A percentile compares a stretch with the other conserved stretches of the same genome.
Evolutionary conservation across 2,329 filamentous ascomycete species (phyloP).

Genomic region (Diaporthe sp.): DNA sequence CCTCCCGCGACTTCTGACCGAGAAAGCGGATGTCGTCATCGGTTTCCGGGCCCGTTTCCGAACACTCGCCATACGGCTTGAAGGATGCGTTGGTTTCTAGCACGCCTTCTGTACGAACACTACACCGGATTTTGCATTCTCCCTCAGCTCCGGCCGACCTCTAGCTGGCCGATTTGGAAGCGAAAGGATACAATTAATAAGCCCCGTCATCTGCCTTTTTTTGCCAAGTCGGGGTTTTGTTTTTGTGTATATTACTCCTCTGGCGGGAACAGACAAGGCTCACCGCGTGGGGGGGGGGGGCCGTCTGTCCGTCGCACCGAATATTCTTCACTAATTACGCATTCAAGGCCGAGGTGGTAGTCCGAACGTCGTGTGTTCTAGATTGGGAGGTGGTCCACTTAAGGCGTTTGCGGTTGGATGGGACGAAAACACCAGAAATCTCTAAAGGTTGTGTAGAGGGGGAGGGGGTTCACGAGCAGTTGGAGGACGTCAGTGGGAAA

Average conservation of each 20-base stretch:
- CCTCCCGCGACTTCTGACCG: slow-evolving; percentile 7
- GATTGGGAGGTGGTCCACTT: slow-evolving; percentile 35
- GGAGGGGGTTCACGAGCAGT: slow-evolving; percentile 1
- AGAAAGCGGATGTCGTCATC: not conserved
- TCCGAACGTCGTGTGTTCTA: slow-evolving; percentile 31
- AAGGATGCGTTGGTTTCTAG: slow-evolving; percentile 3
- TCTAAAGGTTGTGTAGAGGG: not conserved
- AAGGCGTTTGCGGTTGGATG: slow-evolving; percentile 35
- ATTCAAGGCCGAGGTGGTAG: slow-evolving; percentile 34
- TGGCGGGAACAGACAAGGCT: slow-evolving; percentile 27
- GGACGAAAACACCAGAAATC: slow-evolving; percentile 33
- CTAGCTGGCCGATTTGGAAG: slow-evolving; percentile 23
- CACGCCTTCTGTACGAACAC: slow-evolving; percentile 37
- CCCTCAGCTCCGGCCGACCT: slow-evolving; percentile 22
- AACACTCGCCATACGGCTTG: slow-evolving; percentile 16
- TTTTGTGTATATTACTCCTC: slow-evolving; percentile 41
- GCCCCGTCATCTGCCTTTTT: slow-evolving; percentile 28
- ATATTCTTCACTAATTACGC: slow-evolving; percentile 39
- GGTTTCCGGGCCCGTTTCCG: slow-evolving; percentile 25
- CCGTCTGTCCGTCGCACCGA: slow-evolving; percentile 16
- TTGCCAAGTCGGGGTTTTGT: slow-evolving; percentile 17
- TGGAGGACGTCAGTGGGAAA: slow-evolving; percentile 4
- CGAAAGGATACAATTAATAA: slow-evolving; percentile 40
- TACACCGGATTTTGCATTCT: slow-evolving; percentile 37
- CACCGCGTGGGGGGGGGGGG: not conserved